Conservation (phyloP, 208 protist genomes). For the Leishmania mexicana region DNA sequence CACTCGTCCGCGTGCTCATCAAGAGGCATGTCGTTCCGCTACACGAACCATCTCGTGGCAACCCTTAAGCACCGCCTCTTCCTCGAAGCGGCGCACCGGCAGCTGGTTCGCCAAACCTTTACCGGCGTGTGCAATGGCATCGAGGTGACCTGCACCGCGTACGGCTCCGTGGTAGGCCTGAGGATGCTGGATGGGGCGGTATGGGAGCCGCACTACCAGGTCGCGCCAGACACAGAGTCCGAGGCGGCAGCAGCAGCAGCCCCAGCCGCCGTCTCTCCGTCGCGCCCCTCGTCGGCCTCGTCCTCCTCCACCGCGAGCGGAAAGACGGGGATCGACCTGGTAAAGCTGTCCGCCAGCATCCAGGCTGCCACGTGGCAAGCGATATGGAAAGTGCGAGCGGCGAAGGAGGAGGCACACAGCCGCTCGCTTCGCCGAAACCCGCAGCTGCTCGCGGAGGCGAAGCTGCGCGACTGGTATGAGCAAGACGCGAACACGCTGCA, state of each 20-base stretch:
- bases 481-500: slow-evolving; percentile 72
- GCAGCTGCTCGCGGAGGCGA: slow-evolving; percentile 38
- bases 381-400: slow-evolving; percentile 51
- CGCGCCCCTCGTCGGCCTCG: neutral
- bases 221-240: neutral
- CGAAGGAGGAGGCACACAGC: slow-evolving; percentile 75
- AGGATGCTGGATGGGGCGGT: slow-evolving; percentile 47
- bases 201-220: slow-evolving; percentile 71
- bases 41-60: slow-evolving; percentile 87
- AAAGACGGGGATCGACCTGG: slow-evolving; percentile 43
- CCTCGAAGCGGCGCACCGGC: slow-evolving; percentile 72
- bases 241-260: neutral
- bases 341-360: slow-evolving; percentile 63
- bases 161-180: slow-evolving; percentile 71
- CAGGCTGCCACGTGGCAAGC: slow-evolving; percentile 75
- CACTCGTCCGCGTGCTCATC: neutral
- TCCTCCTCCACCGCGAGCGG: neutral
- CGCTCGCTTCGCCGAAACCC: slow-evolving; percentile 62
- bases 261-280: neutral
- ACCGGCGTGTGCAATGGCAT: slow-evolving; percentile 74
- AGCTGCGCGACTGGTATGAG: slow-evolving; percentile 78
- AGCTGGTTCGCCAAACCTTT: slow-evolving; percentile 61
- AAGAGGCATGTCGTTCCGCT: slow-evolving; percentile 85
- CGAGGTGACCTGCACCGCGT: slow-evolving; percentile 73
- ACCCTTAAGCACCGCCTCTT: slow-evolving; percentile 76